Evolutionary conservation across 1,284 basidiomycete species (phyloP), one percentile per base, ranked within the genome.

Genomic region (Leccinum pachyderme): DNA sequence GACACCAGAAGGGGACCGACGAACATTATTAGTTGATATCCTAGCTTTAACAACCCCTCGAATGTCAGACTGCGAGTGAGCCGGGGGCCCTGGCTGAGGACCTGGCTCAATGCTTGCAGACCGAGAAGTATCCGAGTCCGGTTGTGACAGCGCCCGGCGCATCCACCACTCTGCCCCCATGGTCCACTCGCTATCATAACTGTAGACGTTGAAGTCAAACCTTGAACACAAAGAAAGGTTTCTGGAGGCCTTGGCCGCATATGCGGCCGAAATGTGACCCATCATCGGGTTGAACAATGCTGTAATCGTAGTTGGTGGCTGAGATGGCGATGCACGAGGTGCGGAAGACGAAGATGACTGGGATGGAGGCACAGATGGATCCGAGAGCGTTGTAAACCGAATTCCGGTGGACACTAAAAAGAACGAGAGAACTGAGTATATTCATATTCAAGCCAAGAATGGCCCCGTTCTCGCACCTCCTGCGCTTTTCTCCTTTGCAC

Each of bases 171-270:
- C 93, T 3, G 89, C 88, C n/a, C 93, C 96, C 72, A 98, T 81
- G 5, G 92, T 89, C 84, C 95, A 90, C 70, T 98, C 95, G 67
- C 91, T 94, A 64, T 97, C 94, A 72, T 96, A 98, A 67, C 91
- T 95, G 69, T 97, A 98, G 27, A 96, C 84, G 66, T 99, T 99
- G 73, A 98, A 95, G 67, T 98, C 95, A 69, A 96, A 98, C 15
- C 96, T 82, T 3, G 93, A 92, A 52, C 91, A 90, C 6, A 98
- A 73, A 0, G 92, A 86, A n/a, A 98, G 82, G 68, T 96, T 92
- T 3, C 82, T 81, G 1, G 91, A 91, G 27, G 95, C 87, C 49
- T 88, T 86, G 1, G 95, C 93, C 0, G 94, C 89, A 70, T 98
- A 98, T 27, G 95, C 92, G 1, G 89, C 83, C 3, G 93, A 93